A percentile compares a stretch with the other conserved stretches of the same genome.
phyloP scores from a whole-genome alignment of 495 filamentous ascomycete genomes.

The Annulohypoxylon moriforme region DNA sequence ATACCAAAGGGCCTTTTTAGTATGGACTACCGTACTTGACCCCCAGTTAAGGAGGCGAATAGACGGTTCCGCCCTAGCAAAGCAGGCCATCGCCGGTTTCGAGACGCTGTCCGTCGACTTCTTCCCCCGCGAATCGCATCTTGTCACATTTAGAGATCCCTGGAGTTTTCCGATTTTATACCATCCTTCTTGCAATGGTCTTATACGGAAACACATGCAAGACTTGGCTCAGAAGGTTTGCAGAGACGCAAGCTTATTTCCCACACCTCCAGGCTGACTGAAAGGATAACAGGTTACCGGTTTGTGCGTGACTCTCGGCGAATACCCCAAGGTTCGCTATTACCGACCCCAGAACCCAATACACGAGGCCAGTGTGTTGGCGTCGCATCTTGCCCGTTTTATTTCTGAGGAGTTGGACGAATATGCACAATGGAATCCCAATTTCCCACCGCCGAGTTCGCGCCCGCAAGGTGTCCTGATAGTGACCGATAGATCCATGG shows the following conservation, averaged over 20 bases:
- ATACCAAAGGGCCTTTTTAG: conserved; percentile 78
- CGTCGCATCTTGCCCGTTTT: conserved; percentile 88
- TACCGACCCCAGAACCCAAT: conserved; percentile 77
- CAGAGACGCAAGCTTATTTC: conserved; percentile 16
- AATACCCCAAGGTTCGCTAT: conserved; percentile 91
- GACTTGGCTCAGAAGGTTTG: conserved; percentile 86
- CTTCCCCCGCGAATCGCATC: conserved; percentile 88
- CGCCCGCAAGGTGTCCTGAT: conserved; percentile 86
- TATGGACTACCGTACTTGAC: conserved; percentile 77
- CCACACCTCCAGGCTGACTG: conserved; percentile 46
- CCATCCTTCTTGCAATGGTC: conserved; percentile 87
- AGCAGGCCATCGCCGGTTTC: conserved; percentile 76
- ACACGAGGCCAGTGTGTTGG: conserved; percentile 90
- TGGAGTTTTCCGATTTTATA: conserved; percentile 94
- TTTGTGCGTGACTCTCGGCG: conserved; percentile 83
- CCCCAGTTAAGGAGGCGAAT: conserved; percentile 56
- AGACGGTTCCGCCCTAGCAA: conserved; percentile 61
- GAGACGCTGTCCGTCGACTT: conserved; percentile 85
- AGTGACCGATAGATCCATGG: conserved; percentile 92
- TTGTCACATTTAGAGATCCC: conserved; percentile 91
- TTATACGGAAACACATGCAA: conserved; percentile 83
- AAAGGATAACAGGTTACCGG: conserved; percentile 73
- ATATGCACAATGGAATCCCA: conserved; percentile 81
- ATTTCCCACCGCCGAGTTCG: conserved; percentile 84
- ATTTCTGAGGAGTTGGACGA: conserved; percentile 89